These are phyloP conservation scores for Mortierella sp. DNA, from an alignment of 371 early-diverging fungal genomes.

Conservation along the genomic window DNA sequence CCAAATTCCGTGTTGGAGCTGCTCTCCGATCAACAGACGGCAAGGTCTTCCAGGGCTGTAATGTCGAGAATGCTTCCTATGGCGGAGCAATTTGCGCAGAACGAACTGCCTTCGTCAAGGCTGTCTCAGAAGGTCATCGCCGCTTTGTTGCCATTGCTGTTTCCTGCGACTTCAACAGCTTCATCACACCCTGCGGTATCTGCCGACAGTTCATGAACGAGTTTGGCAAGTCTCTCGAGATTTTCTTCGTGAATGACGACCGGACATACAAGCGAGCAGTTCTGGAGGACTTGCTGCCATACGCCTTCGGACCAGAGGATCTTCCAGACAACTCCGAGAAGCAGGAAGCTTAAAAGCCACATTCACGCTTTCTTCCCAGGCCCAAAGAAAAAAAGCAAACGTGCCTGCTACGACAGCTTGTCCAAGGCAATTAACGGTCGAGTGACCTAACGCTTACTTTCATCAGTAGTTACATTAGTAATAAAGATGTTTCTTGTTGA, in stretches of 20 bases:
- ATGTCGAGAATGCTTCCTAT: slow-evolving; percentile 87
- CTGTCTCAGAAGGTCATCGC: slow-evolving; percentile 79
- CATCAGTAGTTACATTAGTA: too few relatives aligned
- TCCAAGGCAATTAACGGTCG: too few relatives aligned
- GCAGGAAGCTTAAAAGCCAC: neutral
- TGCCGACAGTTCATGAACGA: slow-evolving; percentile 89
- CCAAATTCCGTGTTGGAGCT: slow-evolving; percentile 89
- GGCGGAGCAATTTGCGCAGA: slow-evolving; percentile 87
- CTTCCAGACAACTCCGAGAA: slow-evolving; percentile 13
- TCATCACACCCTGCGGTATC: slow-evolving; percentile 83
- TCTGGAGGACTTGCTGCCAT: slow-evolving; percentile 72
- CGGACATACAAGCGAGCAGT: slow-evolving; percentile 61
- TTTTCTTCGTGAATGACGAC: slow-evolving; percentile 65
- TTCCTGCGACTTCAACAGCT: slow-evolving; percentile 65
- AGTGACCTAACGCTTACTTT: too few relatives aligned
- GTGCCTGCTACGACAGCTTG: too few relatives aligned
- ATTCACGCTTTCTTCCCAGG: too few relatives aligned
- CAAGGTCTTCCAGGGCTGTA: slow-evolving; percentile 75
- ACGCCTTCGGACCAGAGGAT: slow-evolving; percentile 70
- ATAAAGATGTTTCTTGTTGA: too few relatives aligned
- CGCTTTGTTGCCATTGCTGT: slow-evolving; percentile 77
- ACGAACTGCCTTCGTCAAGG: slow-evolving; percentile 85
- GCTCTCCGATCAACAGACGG: slow-evolving; percentile 75
- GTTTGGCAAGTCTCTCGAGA: slow-evolving; percentile 72
- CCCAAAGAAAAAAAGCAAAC: too few relatives aligned